Evolutionary conservation across 495 filamentous ascomycete genomes (phyloP), one percentile per base, ranked within the genome.

Genomic region (Delitschia confertaspora): DNA sequence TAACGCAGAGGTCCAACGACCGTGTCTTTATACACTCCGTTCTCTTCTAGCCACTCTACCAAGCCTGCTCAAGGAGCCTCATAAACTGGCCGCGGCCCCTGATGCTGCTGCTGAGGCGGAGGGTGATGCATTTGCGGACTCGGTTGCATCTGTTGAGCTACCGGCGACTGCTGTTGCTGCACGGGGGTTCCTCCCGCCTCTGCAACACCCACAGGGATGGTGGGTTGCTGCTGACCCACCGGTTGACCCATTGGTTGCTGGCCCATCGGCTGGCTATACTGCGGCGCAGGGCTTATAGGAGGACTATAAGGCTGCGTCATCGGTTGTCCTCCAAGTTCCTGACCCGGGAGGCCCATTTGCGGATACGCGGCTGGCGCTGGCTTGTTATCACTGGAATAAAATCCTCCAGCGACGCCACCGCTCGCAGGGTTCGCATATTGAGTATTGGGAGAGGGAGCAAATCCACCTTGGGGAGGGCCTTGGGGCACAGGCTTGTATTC

Each of bases 401-500:
- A 7, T 16, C 14, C 7, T 35, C 7, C 33, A 18, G 10, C 10
- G 14, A 7, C 10, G 7, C 7, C 8, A 35, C 33, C 26, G 7
- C 7, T 13, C 7, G 26, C 26, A 7, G 26, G 26, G 26, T 7
- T 13, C 13, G 26, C 7, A 29, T 29, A 29, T 13, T 7, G 7
- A 7, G 7, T 7, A 7, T 29, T 7, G 7, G 26, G 26, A 7
- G 26, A 18, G 14, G 39, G 25, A 6, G 23, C 16, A 17, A 40
- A 52, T 2, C 42, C 36, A 8, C 39, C 33, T 20, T 48, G 31
- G 1, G 46, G 20, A 31, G 30, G 47, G 23, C 40, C 49, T 7
- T 25, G 19, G 17, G 33, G 38, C 26, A 45, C 33, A 7, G 48
- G 48, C 35, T 52, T 55, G 42, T 50, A 55, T 29, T 55, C 52